Evolutionary conservation across 2,329 filamentous ascomycete genomes (phyloP), one percentile per base, ranked within the genome.

Genomic region (Rosellinia necatrix): DNA sequence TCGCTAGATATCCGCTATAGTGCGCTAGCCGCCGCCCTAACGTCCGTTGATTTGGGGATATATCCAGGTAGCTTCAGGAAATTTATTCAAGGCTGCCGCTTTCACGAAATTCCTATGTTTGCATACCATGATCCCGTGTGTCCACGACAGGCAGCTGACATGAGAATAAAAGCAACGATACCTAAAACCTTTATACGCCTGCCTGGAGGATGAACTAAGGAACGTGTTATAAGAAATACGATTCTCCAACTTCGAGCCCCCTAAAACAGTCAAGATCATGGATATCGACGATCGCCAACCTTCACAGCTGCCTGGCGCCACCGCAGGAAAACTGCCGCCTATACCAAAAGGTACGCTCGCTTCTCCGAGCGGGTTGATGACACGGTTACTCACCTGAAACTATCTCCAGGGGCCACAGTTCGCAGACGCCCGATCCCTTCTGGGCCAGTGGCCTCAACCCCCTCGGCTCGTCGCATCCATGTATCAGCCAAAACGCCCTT

Each of bases 401-500:
- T 32, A 3, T 35, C 15, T 24, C 12, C 32, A 83, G 81, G 79
- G 60, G 70, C 74, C 53, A 79, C 72, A 46, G 65, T 84, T 59
- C 76, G 76, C 48, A 81, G 81, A 64, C 77, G 80, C 7, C 78
- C 81, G 4, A 70, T 80, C 37, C 70, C 60, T 69, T 75, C 59
- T 9, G 74, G 76, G n/a, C 68, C 71, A 12, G 76, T 56, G 6
- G 46, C 78, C 17, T 75, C 76, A 43, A 67, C 64, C 30, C 65
- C 38, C 63, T 60, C 70, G 27, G 64, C 70, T 6, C 60, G 64
- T 50, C 69, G 82, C 58, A 77, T 92, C 70, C 90, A 91, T 74
- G 77, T 92, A 54, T 85, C 83, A 32, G 73, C 81, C 35, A 77
- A 77, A 32, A 85, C 87, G 0, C 85, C 86, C 6, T 89, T 90